Evolutionary conservation across 169 alveolate genomes (phyloP), one percentile per base, ranked within the genome.

Genomic region (Cryptosporidium tyzzeri): DNA sequence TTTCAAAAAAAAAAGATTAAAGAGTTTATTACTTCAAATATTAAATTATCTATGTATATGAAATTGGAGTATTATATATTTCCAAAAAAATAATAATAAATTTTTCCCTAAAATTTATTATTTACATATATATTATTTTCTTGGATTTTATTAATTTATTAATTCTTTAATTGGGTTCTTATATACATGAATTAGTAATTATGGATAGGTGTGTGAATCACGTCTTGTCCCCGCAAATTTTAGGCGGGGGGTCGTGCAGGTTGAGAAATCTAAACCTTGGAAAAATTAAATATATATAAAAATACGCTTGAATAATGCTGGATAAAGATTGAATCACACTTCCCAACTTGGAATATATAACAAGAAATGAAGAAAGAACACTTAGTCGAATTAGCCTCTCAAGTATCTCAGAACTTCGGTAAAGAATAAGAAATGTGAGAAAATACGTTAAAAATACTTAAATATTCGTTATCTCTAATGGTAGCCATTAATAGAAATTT

Each of bases 151-250:
- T 35, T 70, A 33, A 44, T 45, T 44, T 70, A 21, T 48, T n/a
- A 45, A 50, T 70, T 70, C 39, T 31, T 37, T 26, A 55, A 12
- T 53, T 53, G 21, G 21, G 85, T 31, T 55, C 14, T 51, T 18
- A 58, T 73, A 73, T 59, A 73, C 58, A 73, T 73, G 70, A 73
- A 73, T 55, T 33, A 50, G 68, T 31, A 53, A 73, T 73, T 73
- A 73, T 73, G 86, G 68, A 73, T 73, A 73, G 86, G 86, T 73
- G 86, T 73, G 86, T 73, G 86, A 50, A 16, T n/a, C 55, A 73
- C 71, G 86, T 73, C 68, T 35, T 33, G 86, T 73, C 86, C 10
- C 35, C 0, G 10, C 9, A 16, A 2, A 41, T 21, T 70, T 26
- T 53, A 73, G 86, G 86, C 86, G 86, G 86, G 86, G 21, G 39